Base-by-base conservation (phyloP, 139 green algal genomes). In the Chlorella sorokiniana region DNA sequence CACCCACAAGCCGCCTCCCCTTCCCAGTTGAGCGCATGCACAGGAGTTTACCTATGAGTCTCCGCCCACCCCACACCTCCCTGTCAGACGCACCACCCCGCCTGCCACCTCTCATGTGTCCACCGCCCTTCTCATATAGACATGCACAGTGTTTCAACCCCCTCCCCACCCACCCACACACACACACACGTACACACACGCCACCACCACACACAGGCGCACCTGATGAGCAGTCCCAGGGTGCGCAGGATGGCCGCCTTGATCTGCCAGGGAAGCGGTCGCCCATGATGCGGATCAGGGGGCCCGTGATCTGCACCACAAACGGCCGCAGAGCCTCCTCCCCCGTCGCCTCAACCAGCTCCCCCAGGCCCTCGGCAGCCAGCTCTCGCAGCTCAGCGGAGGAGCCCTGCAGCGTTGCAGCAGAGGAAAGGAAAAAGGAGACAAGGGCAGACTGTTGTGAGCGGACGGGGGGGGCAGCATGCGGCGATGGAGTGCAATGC, bases 261-360 rank as follows among this genome's bases (percentile, higher is more conserved):
- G 68, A 95, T 95, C 69, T 94, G 71, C 40, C 81, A 87, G 4
- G 81, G 81, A 94, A 92, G 35, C 88, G 82, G 87, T 98, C 95
- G 25, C 96, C 94, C 35, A 98, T 92, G 88, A 99, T 98, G 68
- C 95, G 90, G 83, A 99, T 99, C 56, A 99, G 90, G 7, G 97
- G 96, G n/a, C 96, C 94, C 2, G 86, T 88, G 65, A 90, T 85
- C 72, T 89, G 73, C n/a, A 98, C 91, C 41, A 98, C 92, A 80
- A 97, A 98, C 7, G 97, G 94, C 75, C 89, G 91, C 1, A 99
- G 90, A 2, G 91, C 91, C 10, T 92, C 90, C 61, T 94, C 86
- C 38, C 81, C 91, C 2, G 94, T 96, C 1, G 93, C 78, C n/a
- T 87, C 86, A 64, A 99, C 91, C 75, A 99, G 89, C 83, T 98